phyloP scores from a whole-genome alignment of 371 early-diverging fungal genomes.

The Lichtheimia ramosa region DNA sequence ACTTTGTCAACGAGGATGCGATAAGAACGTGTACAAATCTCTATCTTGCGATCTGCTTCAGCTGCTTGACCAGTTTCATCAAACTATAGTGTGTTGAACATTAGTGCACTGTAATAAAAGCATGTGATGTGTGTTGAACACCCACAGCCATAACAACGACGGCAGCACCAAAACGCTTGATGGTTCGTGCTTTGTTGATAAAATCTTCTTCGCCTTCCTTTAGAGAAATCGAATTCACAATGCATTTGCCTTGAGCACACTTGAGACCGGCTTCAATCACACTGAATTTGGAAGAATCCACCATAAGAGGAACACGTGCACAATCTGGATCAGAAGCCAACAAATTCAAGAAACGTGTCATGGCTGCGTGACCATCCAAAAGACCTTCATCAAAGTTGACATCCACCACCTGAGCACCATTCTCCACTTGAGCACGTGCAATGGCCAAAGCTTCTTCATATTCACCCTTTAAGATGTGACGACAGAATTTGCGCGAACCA shows the following conservation, averaged over 20 bases:
- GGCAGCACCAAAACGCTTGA: conserved; percentile 92
- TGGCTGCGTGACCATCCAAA: conserved; percentile 90
- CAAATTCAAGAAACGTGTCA: conserved; percentile 90
- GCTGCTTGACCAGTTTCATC: conserved; percentile 94
- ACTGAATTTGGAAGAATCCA: conserved; percentile 95
- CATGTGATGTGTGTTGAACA: conserved; percentile 9
- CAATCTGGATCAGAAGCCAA: conserved; percentile 95
- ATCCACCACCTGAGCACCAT: conserved; percentile 92
- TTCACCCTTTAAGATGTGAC: conserved; percentile 84
- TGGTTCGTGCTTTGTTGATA: conserved; percentile 81
- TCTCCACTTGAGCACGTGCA: conserved; percentile 91
- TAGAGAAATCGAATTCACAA: conserved; percentile 93
- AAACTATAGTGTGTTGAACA: conserved; percentile 48
- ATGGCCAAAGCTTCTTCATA: conserved; percentile 93
- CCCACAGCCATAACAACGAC: conserved; percentile 93
- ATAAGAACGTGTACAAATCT: conserved; percentile 90
- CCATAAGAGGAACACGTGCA: conserved; percentile 84
- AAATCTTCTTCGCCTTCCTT: conserved; percentile 95
- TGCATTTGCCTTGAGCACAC: conserved; percentile 94
- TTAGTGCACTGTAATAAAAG: neutral
- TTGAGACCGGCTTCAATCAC: conserved; percentile 93
- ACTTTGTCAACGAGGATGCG: conserved; percentile 80
- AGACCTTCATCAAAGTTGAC: conserved; percentile 95
- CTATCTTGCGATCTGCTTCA: conserved; percentile 79
- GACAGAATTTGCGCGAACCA: conserved; percentile 90